Percentiles rank a stretch among this genome's conserved stretches.
These are phyloP conservation scores for Paracoccidioides lutzii DNA, from an alignment of 2,329 filamentous ascomycete genomes.

Conservation along the genomic window DNA sequence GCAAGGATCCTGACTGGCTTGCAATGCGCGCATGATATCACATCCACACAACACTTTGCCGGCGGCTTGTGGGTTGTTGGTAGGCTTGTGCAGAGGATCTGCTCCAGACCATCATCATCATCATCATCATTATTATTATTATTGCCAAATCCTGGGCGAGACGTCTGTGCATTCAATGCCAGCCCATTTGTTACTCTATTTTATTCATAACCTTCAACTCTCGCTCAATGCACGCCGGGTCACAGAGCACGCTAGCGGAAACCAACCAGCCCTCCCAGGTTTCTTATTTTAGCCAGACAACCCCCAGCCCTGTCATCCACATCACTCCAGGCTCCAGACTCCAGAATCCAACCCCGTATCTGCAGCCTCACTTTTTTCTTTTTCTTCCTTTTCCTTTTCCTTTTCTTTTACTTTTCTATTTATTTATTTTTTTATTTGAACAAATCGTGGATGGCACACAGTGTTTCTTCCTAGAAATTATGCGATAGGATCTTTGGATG, in stretches of 20 bases:
- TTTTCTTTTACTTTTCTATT: background rate
- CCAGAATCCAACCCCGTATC: too few species aligned
- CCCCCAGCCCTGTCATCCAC: background rate
- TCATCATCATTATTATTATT: background rate
- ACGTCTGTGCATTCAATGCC: background rate
- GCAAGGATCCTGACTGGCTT: too few species aligned
- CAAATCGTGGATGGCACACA: background rate
- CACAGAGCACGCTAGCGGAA: background rate
- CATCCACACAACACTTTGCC: too few species aligned
- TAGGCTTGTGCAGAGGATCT: background rate
- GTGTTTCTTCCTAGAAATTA: too few species aligned
- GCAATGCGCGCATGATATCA: too few species aligned
- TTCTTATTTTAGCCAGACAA: background rate
- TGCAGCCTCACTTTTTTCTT: slow-evolving; percentile 1
- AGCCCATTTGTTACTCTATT: background rate
- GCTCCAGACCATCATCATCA: background rate
- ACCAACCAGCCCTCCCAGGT: background rate
- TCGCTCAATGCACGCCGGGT: background rate
- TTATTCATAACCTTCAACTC: background rate
- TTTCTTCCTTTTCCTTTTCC: too few species aligned
- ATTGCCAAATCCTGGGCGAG: background rate
- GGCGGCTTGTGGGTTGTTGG: too few species aligned
- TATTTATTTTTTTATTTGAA: too few species aligned
- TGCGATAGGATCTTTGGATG: too few species aligned
- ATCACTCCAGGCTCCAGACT: too few species aligned